phyloP scores from a whole-genome alignment of 2,329 filamentous ascomycete genomes.

The Diaporthe citriasiana region DNA sequence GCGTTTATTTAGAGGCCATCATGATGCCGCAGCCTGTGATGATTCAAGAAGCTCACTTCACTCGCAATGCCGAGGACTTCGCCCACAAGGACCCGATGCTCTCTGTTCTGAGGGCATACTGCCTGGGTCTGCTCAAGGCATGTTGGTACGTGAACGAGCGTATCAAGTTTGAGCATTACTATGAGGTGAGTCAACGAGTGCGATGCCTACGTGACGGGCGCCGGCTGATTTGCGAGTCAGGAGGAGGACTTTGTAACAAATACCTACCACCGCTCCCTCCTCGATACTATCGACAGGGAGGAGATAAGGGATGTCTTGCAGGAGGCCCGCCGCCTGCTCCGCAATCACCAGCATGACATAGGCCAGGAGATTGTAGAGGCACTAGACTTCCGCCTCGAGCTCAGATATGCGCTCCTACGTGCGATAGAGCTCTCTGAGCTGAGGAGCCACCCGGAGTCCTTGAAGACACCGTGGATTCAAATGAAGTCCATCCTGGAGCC shows the following conservation, averaged over 20 bases:
- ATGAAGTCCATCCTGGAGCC: slow-evolving; percentile 65
- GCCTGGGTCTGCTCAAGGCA: slow-evolving; percentile 84
- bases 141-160: slow-evolving; percentile 84
- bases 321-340: slow-evolving; percentile 67
- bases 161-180: slow-evolving; percentile 88
- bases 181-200: slow-evolving; percentile 73
- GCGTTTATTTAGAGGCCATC: slow-evolving; percentile 88
- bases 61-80: slow-evolving; percentile 51
- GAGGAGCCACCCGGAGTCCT: slow-evolving; percentile 60
- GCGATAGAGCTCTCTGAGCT: slow-evolving; percentile 65
- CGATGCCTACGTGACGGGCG: background rate
- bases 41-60: slow-evolving; percentile 77
- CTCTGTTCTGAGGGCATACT: slow-evolving; percentile 85
- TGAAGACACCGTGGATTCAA: slow-evolving; percentile 65
- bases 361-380: slow-evolving; percentile 63
- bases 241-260: slow-evolving; percentile 98
- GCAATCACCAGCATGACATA: slow-evolving; percentile 56
- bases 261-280: slow-evolving; percentile 84
- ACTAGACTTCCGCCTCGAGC: slow-evolving; percentile 74
- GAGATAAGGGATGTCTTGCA: slow-evolving; percentile 69
- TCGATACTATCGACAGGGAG: slow-evolving; percentile 72
- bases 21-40: slow-evolving; percentile 77
- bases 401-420: slow-evolving; percentile 75
- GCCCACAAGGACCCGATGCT: slow-evolving; percentile 63
- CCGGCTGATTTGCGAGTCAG: slow-evolving; percentile 57